Percentiles rank a stretch among this genome's conserved stretches.
Evolutionary conservation across 2,329 filamentous ascomycete species (phyloP).

Genomic region (Neocatenulostroma microsporum): DNA sequence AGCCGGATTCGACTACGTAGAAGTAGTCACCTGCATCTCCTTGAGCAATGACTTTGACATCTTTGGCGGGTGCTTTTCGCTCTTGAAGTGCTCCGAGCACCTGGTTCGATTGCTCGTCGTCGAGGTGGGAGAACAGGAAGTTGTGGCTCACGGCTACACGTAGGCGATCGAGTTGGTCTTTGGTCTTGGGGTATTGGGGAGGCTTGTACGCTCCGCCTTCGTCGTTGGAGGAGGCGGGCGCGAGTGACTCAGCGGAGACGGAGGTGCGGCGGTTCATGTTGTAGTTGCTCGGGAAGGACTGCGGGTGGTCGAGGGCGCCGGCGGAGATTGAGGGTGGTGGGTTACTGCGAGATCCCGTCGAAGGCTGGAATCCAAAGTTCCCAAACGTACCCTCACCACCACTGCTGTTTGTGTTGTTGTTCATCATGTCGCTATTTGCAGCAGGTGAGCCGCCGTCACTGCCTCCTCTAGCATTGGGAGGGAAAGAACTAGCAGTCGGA

Average conservation of each 20-base stretch:
- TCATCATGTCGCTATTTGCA: neutral
- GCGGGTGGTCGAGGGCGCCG: conserved; percentile 45
- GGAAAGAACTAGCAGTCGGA: conserved; percentile 52
- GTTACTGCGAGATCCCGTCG: conserved; percentile 21
- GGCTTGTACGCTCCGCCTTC: conserved; percentile 81
- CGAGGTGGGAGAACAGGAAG: conserved; percentile 88
- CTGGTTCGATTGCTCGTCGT: conserved; percentile 82
- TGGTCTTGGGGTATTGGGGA: conserved; percentile 72
- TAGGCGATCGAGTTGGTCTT: conserved; percentile 72
- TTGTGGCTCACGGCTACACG: conserved; percentile 77
- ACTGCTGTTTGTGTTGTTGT: conserved; percentile 23
- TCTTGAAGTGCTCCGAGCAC: conserved; percentile 87
- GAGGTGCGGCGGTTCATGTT: conserved; percentile 90
- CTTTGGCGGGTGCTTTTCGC: conserved; percentile 90
- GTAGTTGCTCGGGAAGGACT: conserved; percentile 83
- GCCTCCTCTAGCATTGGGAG: conserved; percentile 23
- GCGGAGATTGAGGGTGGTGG: conserved; percentile 36
- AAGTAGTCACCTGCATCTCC: conserved; percentile 96
- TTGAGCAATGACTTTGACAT: conserved; percentile 84
- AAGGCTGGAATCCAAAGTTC: conserved; percentile 27
- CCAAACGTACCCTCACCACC: conserved; percentile 23
- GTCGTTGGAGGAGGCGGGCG: conserved; percentile 72
- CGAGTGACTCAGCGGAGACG: conserved; percentile 92
- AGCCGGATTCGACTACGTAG: conserved; percentile 88
- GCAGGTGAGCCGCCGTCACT: conserved; percentile 8